Evolutionary conservation across 805 yeast genomes (phyloP).

Genomic region (Yarrowia phangngaensis): DNA sequence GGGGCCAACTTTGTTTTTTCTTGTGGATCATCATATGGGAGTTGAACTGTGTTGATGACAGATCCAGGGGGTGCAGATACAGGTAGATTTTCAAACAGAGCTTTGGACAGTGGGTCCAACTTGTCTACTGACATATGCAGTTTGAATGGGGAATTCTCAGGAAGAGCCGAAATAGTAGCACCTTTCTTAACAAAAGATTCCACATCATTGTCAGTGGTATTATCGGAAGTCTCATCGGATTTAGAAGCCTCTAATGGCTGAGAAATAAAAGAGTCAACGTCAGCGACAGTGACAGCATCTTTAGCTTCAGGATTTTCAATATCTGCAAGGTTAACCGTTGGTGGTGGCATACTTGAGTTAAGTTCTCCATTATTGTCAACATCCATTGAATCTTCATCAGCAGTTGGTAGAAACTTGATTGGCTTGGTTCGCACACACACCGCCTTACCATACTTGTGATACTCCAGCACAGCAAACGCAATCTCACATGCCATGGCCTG

Average conservation of each 20-base stretch:
- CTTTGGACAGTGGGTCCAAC: constrained; percentile 33
- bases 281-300: constrained; percentile 8
- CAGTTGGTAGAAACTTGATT: constrained; percentile 38
- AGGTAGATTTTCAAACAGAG: constrained; percentile 29
- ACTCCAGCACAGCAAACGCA: constrained; percentile 71
- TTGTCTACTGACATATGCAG: constrained; percentile 28
- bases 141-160: constrained; percentile 29
- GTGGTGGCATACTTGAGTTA: constrained; percentile 27
- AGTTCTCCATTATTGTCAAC: constrained; percentile 25
- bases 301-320: background rate
- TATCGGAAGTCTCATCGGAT: constrained; percentile 32
- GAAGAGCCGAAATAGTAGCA: too few species aligned
- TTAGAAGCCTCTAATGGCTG: background rate
- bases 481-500: constrained; percentile 64
- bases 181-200: constrained; percentile 1
- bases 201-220: background rate
- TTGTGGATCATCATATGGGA: constrained; percentile 31
- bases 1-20: constrained; percentile 36
- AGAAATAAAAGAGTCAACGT: background rate
- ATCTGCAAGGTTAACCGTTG: constrained; percentile 24
- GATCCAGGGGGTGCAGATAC: constrained; percentile 10
- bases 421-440: constrained; percentile 57
- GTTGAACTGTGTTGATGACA: constrained; percentile 27
- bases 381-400: constrained; percentile 27
- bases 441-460: constrained; percentile 71